A percentile compares a stretch with the other conserved stretches of the same genome.
Evolutionary conservation across 371 early-diverging fungal genomes (phyloP).

Genomic region (Saksenaea vasiformis): DNA sequence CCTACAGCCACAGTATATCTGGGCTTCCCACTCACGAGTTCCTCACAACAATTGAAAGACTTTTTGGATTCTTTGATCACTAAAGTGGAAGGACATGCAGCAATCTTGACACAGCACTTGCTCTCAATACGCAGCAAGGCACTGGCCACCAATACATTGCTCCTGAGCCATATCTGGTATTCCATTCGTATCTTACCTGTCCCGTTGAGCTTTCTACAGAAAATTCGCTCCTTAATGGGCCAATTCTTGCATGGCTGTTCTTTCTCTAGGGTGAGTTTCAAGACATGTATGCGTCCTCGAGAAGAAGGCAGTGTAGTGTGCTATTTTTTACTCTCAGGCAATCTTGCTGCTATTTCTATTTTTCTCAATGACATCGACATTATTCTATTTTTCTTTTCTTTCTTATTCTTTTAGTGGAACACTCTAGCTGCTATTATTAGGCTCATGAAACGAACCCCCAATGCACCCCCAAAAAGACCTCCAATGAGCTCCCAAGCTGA

Average conservation of each 20-base stretch:
- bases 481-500: no score
- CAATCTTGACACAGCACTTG: background rate
- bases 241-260: background rate
- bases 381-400: no score
- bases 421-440: no score
- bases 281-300: background rate
- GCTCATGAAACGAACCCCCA: no score
- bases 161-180: background rate
- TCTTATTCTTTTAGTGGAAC: no score
- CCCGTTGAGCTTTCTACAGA: background rate
- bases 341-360: no score
- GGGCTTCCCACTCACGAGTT: slow-evolving; percentile 20
- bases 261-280: background rate
- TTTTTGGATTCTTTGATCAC: slow-evolving; percentile 8
- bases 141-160: background rate
- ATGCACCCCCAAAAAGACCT: no score
- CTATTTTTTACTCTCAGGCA: no score
- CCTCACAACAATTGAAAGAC: slow-evolving; percentile 8
- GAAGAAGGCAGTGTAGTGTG: background rate
- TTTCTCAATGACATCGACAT: no score
- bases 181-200: background rate
- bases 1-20: slow-evolving; percentile 14
- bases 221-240: background rate
- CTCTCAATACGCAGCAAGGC: background rate
- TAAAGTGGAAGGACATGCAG: background rate